phyloP scores from a whole-genome alignment of 495 filamentous ascomycete species.

The Cercophora sp. region DNA sequence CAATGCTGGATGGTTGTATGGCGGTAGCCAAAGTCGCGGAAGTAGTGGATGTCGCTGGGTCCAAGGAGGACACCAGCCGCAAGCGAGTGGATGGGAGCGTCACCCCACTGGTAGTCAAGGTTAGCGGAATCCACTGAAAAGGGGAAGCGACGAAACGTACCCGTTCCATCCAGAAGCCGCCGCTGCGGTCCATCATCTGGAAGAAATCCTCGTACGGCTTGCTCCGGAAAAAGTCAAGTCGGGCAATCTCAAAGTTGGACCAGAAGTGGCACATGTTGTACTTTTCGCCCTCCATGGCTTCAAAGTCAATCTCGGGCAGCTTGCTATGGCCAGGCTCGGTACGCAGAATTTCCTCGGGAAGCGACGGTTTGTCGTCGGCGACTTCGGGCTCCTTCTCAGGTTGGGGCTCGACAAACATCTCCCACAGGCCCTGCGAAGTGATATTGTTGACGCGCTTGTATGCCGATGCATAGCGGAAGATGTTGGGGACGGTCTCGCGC shows the following conservation, averaged over 20 bases:
- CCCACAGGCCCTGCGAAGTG: conserved; percentile 90
- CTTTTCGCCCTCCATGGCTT: conserved; percentile 93
- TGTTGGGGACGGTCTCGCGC: conserved; percentile 95
- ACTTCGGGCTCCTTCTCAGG: conserved; percentile 53
- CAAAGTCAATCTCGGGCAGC: conserved; percentile 77
- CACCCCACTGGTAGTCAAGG: conserved; percentile 73
- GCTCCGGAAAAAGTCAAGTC: conserved; percentile 91
- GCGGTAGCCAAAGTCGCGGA: conserved; percentile 97
- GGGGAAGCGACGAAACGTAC: conserved; percentile 48
- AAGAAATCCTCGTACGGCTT: conserved; percentile 98
- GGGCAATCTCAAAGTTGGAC: conserved; percentile 99
- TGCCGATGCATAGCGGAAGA: conserved; percentile 99
- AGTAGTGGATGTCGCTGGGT: conserved; percentile 90
- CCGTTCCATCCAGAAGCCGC: conserved; percentile 98
- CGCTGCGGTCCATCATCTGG: conserved; percentile 97
- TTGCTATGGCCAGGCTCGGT: conserved; percentile 69
- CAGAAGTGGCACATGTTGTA: conserved; percentile 99
- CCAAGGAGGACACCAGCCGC: conserved; percentile 84
- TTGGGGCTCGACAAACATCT: conserved; percentile 89
- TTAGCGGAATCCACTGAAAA: too few relatives aligned
- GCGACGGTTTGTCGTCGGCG: conserved; percentile 62
- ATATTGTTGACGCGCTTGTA: conserved; percentile 93
- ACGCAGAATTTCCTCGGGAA: conserved; percentile 80
- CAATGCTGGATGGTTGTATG: conserved; percentile 99
- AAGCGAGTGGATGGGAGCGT: conserved; percentile 97